Conservation (phyloP, 257 asterid genomes). For the Paulownia fortunei region DNA sequence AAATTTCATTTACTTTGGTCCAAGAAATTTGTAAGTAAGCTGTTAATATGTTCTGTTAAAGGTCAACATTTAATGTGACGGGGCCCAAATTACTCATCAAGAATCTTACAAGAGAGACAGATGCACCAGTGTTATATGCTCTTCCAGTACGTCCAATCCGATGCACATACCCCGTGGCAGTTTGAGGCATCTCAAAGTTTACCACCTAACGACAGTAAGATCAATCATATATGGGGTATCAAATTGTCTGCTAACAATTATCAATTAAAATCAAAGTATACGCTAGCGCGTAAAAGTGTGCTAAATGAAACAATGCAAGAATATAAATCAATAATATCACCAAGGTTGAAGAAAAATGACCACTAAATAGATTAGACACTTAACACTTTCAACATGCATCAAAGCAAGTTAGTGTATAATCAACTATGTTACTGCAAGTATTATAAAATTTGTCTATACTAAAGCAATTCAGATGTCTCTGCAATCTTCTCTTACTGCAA, state of each 20-base stretch:
- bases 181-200: constrained; percentile 90
- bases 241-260: not conserved
- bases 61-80: not conserved
- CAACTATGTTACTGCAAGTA: not conserved
- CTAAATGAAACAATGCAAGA: not conserved
- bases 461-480: not conserved
- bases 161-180: constrained; percentile 90
- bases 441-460: not conserved
- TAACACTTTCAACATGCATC: not conserved
- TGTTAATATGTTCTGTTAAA: not conserved
- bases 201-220: constrained; percentile 60
- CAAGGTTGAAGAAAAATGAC: constrained; percentile 9
- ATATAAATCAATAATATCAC: constrained; percentile 5
- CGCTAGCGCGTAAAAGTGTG: not conserved
- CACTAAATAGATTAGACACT: not conserved
- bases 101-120: constrained; percentile 87
- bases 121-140: constrained; percentile 92
- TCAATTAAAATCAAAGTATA: not conserved
- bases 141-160: constrained; percentile 99
- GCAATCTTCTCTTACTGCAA: not conserved
- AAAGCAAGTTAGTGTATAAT: not conserved
- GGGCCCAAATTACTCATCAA: constrained; percentile 21
- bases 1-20: not conserved
- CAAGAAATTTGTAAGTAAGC: constrained; percentile 7
- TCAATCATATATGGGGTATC: constrained; percentile 5